A percentile compares a stretch with the other conserved stretches of the same genome.
phyloP scores from a whole-genome alignment of 2,329 filamentous ascomycete species.

The Calonectria pteridis region DNA sequence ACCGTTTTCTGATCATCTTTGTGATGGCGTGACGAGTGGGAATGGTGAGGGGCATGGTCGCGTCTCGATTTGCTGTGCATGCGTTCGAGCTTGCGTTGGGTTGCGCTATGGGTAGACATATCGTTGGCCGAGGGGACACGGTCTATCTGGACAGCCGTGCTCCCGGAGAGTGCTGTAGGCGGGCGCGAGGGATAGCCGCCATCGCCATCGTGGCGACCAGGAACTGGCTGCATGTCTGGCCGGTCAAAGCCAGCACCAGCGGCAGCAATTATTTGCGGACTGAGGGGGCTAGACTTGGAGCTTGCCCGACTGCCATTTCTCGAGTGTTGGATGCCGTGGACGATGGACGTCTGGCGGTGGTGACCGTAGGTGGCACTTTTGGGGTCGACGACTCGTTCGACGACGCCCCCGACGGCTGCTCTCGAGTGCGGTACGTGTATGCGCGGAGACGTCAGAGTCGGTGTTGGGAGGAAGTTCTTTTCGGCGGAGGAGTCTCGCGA shows the following conservation, averaged over 20 bases:
- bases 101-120: conserved; percentile 55
- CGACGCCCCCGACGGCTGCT: conserved; percentile 55
- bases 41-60: conserved; percentile 80
- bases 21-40: conserved; percentile 79
- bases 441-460: conserved; percentile 52
- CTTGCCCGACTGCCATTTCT: conserved; percentile 90
- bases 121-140: conserved; percentile 62
- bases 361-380: conserved; percentile 79
- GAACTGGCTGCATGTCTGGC: conserved; percentile 62
- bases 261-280: conserved; percentile 85
- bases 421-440: conserved; percentile 58
- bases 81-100: conserved; percentile 68
- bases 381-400: conserved; percentile 67
- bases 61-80: conserved; percentile 77
- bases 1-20: conserved; percentile 89
- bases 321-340: conserved; percentile 94
- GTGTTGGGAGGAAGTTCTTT: conserved; percentile 56
- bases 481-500: conserved; percentile 72
- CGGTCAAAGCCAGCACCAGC: conserved; percentile 70
- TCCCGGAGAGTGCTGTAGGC: conserved; percentile 62
- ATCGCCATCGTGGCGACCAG: conserved; percentile 60
- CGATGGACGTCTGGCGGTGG: conserved; percentile 96
- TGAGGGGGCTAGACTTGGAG: conserved; percentile 85
- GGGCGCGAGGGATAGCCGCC: conserved; percentile 55
- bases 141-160: conserved; percentile 52